Evolutionary conservation across 1,139 yeast species (phyloP).

Genomic region (Eremothecium gossypii): DNA sequence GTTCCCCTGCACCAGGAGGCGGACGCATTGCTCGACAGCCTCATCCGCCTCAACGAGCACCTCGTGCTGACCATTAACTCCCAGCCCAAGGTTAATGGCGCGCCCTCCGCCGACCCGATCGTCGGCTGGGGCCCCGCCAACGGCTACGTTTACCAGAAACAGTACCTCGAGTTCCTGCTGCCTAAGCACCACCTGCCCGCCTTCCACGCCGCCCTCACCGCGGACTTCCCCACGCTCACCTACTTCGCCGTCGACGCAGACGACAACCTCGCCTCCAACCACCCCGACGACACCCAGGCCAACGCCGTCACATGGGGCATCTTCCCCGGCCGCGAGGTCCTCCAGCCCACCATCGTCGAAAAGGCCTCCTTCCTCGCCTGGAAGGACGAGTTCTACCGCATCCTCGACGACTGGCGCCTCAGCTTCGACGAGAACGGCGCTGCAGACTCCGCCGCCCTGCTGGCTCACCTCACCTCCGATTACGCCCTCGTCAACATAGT

Average conservation of each 20-base stretch:
- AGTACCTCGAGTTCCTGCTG: constrained; percentile 75
- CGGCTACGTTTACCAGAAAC: constrained; percentile 90
- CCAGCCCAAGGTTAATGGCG: constrained; percentile 88
- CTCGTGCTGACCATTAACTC: constrained; percentile 83
- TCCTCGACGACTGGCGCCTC: constrained; percentile 72
- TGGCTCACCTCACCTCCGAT: constrained; percentile 44
- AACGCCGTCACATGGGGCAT: constrained; percentile 98
- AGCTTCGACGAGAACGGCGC: constrained; percentile 37
- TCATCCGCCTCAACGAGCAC: constrained; percentile 52
- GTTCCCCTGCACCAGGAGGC: constrained; percentile 78
- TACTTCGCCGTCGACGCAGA: constrained; percentile 66
- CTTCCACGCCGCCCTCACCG: constrained; percentile 34
- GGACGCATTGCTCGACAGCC: constrained; percentile 47
- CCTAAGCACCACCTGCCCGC: constrained; percentile 45
- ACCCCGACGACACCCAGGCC: constrained; percentile 61
- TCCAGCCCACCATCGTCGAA: constrained; percentile 92
- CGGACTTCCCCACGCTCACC: constrained; percentile 47
- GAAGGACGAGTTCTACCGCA: constrained; percentile 90
- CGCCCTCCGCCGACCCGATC: constrained; percentile 55
- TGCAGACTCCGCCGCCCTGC: constrained; percentile 32
- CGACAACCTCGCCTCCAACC: constrained; percentile 50
- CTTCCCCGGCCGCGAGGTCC: constrained; percentile 83
- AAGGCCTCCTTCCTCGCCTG: constrained; percentile 83
- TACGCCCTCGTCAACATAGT: constrained; percentile 82
- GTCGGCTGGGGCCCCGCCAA: constrained; percentile 96